Evolutionary conservation across 148 eudicot genomes (phyloP).

Genomic region (Rhododendron ferrugineum): DNA sequence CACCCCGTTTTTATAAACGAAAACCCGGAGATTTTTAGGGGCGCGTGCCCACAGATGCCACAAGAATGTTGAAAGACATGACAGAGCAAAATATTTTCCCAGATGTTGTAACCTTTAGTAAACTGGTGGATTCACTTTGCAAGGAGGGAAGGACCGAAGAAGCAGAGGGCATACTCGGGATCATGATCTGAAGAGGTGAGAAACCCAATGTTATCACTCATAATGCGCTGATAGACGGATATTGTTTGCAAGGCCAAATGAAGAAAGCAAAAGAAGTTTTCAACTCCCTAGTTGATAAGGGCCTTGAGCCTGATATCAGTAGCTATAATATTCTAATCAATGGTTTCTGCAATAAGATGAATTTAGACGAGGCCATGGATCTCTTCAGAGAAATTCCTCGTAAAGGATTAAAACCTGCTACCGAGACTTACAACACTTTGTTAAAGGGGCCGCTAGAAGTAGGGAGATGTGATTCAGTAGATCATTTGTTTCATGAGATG

Average conservation of each 20-base stretch:
- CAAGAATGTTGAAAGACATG: neutral
- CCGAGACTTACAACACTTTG: constrained; percentile 5
- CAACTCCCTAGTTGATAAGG: neutral
- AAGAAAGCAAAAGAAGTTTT: constrained; percentile 11
- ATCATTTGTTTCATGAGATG: no score
- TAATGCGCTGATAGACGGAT: constrained; percentile 20
- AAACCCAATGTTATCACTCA: constrained; percentile 10
- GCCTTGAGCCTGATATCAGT: no score
- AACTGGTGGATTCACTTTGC: no score
- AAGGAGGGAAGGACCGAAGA: neutral
- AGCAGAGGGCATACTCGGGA: neutral
- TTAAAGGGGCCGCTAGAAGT: neutral
- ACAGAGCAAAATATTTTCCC: neutral
- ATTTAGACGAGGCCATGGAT: no score
- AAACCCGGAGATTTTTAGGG: no score
- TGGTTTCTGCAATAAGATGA: no score
- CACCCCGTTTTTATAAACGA: no score
- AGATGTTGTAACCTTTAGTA: no score
- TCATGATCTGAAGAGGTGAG: constrained; percentile 16
- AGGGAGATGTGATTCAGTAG: no score
- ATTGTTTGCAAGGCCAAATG: constrained; percentile 14
- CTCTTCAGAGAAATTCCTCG: neutral
- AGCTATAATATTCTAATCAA: no score
- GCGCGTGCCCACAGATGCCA: no score
- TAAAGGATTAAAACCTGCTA: constrained; percentile 11